These are phyloP conservation scores for Lipomyces spencermartinsiae DNA, from an alignment of 805 yeast species.

Conservation along the genomic window DNA sequence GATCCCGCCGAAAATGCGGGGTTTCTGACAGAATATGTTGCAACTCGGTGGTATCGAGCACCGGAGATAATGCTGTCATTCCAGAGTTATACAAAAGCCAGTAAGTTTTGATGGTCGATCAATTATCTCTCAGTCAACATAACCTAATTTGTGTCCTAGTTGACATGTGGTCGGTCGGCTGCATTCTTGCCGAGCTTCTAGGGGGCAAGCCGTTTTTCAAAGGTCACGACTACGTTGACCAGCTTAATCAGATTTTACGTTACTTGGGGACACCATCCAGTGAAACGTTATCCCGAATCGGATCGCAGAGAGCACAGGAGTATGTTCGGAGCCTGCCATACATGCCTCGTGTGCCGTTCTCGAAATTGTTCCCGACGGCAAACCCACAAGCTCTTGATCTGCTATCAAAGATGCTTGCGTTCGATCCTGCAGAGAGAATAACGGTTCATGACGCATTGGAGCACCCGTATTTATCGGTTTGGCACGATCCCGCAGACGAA, in stretches of 20 bases:
- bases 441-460: conserved; percentile 85
- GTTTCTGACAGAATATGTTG: conserved; percentile 96
- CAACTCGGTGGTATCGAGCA: conserved; percentile 98
- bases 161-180: conserved; percentile 98
- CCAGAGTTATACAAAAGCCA: conserved; percentile 94
- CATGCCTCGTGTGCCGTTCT: conserved; percentile 79
- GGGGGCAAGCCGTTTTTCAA: conserved; percentile 92
- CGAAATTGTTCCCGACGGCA: conserved; percentile 77
- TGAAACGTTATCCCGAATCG: conserved; percentile 69
- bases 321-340: conserved; percentile 86
- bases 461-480: conserved; percentile 85
- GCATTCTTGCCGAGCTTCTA: conserved; percentile 90
- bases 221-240: conserved; percentile 96
- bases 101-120: conserved; percentile 22
- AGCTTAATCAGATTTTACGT: conserved; percentile 82
- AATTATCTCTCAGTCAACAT: neutral
- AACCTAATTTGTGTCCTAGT: conserved; percentile 43
- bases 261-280: conserved; percentile 91
- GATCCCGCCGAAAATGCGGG: conserved; percentile 87
- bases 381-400: conserved; percentile 83
- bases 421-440: conserved; percentile 84
- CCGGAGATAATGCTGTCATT: conserved; percentile 96
- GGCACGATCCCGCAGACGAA: conserved; percentile 95
- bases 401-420: conserved; percentile 76
- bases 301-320: conserved; percentile 83